Evolutionary conservation across 495 filamentous ascomycete species (phyloP).

Genomic region (Lepidopterella palustris): DNA sequence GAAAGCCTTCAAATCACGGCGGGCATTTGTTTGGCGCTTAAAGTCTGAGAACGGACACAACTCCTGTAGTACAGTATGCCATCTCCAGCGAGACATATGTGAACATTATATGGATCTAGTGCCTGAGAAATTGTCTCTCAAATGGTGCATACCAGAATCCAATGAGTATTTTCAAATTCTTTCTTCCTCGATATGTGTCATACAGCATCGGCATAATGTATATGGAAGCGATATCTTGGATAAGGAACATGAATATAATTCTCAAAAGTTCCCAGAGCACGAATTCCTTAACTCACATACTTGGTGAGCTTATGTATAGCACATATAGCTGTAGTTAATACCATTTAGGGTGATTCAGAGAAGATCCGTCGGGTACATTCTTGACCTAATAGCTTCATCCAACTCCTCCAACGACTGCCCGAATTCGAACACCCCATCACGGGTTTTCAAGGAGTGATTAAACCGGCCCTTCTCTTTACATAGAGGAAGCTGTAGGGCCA

Average conservation of each 20-base stretch:
- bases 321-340: not conserved
- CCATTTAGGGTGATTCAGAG: conserved; percentile 11
- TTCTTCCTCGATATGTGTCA: conserved; percentile 3
- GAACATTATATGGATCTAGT: conserved; percentile 10
- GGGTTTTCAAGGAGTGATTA: too few relatives aligned
- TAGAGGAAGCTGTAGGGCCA: conserved; percentile 1
- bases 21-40: conserved; percentile 14
- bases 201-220: conserved; percentile 5
- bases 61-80: not conserved
- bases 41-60: conserved; percentile 3
- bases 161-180: conserved; percentile 3
- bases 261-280: conserved; percentile 3
- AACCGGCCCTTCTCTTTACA: not conserved
- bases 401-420: too few relatives aligned
- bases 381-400: conserved; percentile 15
- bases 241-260: not conserved
- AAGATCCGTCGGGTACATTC: conserved; percentile 8
- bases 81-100: conserved; percentile 12
- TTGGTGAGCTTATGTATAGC: not conserved
- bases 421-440: too few relatives aligned
- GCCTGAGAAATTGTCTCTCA: not conserved
- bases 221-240: not conserved
- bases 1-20: conserved; percentile 5
- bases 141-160: not conserved
- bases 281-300: not conserved